Evolutionary conservation across 352 stramenopile genomes (phyloP).

Genomic region (Globisporangium spinosum): DNA sequence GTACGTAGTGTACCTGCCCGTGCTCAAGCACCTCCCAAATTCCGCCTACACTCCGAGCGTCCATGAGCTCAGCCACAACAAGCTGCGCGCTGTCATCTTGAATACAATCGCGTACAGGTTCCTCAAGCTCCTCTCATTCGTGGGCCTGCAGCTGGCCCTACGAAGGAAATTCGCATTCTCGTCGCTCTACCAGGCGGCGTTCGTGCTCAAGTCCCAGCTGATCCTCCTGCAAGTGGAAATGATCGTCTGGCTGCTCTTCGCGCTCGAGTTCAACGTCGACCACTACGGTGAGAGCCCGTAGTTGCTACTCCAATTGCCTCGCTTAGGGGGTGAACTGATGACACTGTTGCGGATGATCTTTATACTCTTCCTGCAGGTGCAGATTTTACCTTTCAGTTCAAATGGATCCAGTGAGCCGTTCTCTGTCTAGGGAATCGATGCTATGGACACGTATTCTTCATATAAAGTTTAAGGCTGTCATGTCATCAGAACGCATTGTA

Average conservation of each 20-base stretch:
- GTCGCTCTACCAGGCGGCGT: conserved; percentile 30
- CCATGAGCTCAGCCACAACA: conserved; percentile 6
- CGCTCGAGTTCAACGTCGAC: conserved; percentile 4
- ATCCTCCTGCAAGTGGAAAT: neutral
- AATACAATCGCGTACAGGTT: conserved; percentile 24
- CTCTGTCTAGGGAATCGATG: no score
- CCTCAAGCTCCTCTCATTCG: conserved; percentile 28
- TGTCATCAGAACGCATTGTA: no score
- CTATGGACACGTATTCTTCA: no score
- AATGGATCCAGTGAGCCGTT: neutral
- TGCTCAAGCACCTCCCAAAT: conserved; percentile 27
- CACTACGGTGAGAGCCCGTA: neutral
- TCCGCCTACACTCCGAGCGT: conserved; percentile 21
- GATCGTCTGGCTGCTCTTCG: neutral
- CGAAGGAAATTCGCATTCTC: conserved; percentile 25
- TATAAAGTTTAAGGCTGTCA: no score
- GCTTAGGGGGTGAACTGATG: neutral
- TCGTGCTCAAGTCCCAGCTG: conserved; percentile 27
- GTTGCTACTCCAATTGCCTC: neutral
- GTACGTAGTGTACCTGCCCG: conserved; percentile 23
- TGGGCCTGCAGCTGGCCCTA: conserved; percentile 12
- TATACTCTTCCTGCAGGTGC: neutral
- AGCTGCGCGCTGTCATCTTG: conserved; percentile 7
- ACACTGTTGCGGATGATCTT: neutral
- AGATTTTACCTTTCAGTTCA: conserved; percentile 1